A percentile compares a stretch with the other conserved stretches of the same genome.
Conservation (phyloP, 768 basidiomycete genomes). For the Panus rudis region DNA sequence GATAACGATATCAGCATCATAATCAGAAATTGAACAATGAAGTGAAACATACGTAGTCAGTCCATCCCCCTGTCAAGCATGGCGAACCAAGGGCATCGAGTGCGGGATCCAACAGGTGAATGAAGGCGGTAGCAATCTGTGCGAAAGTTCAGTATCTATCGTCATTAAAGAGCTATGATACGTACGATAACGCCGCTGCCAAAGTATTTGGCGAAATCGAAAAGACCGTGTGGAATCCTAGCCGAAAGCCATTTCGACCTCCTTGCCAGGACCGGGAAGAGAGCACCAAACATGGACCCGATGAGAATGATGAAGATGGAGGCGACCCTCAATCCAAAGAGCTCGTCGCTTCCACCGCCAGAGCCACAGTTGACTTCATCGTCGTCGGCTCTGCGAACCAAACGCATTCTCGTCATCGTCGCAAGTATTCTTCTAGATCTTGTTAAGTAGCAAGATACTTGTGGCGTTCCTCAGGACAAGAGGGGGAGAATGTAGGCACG, state of each 20-base stretch:
- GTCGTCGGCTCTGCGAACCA: no score
- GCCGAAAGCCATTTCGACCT: slow-evolving; percentile 38
- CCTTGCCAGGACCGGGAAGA: slow-evolving; percentile 64
- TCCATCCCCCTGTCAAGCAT: slow-evolving; percentile 70
- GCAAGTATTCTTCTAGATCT: no score
- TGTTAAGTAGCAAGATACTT: no score
- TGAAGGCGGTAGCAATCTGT: slow-evolving; percentile 86
- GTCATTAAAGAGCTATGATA: slow-evolving; percentile 6
- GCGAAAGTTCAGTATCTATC: slow-evolving; percentile 2
- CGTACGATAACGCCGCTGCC: slow-evolving; percentile 84
- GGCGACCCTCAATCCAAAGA: slow-evolving; percentile 53
- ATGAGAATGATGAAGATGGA: slow-evolving; percentile 69
- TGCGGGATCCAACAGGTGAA: slow-evolving; percentile 74
- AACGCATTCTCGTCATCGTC: no score
- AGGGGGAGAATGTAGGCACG: no score
- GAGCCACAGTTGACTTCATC: slow-evolving; percentile 34
- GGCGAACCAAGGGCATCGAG: slow-evolving; percentile 60
- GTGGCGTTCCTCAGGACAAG: no score
- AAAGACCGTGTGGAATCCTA: slow-evolving; percentile 50
- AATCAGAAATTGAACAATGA: background rate
- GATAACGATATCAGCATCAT: background rate
- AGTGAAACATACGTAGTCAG: slow-evolving; percentile 52
- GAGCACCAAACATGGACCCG: slow-evolving; percentile 51
- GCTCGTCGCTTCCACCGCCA: slow-evolving; percentile 44
- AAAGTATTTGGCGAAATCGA: slow-evolving; percentile 86